Evolutionary conservation across 352 stramenopile genomes (phyloP).

Genomic region (Phytophthora parvispora): DNA sequence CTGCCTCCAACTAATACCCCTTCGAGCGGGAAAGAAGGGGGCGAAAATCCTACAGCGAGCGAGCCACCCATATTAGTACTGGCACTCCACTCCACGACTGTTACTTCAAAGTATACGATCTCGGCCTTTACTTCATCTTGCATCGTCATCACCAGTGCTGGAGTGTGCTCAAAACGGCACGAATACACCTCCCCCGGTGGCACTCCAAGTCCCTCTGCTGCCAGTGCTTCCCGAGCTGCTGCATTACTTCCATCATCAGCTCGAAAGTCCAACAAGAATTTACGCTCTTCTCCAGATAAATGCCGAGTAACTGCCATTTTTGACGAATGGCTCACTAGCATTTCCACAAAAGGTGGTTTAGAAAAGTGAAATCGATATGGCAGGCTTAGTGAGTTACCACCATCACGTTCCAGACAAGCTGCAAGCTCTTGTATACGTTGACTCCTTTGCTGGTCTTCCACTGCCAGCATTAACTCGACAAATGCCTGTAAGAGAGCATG

Average conservation of each 20-base stretch:
- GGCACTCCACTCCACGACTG: constrained; percentile 70
- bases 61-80: constrained; percentile 29
- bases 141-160: constrained; percentile 77
- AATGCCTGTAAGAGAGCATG: constrained; percentile 83
- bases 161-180: constrained; percentile 87
- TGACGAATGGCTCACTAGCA: constrained; percentile 84
- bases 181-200: constrained; percentile 52
- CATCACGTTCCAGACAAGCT: constrained; percentile 62
- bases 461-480: constrained; percentile 86
- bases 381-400: constrained; percentile 54
- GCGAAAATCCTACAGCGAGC: constrained; percentile 74
- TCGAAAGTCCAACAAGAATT: constrained; percentile 79
- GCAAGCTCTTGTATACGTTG: constrained; percentile 62
- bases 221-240: constrained; percentile 18
- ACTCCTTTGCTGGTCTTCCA: constrained; percentile 77
- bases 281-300: constrained; percentile 79
- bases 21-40: constrained; percentile 76
- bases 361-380: constrained; percentile 85
- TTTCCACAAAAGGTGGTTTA: constrained; percentile 70
- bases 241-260: constrained; percentile 43
- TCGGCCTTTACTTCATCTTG: constrained; percentile 77
- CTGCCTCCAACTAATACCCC: constrained; percentile 62
- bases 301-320: constrained; percentile 83
- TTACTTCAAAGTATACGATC: constrained; percentile 88
- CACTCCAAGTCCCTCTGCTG: constrained; percentile 24